phyloP scores from a whole-genome alignment of 805 yeast species.

The Yamadazyma akitaensis region DNA sequence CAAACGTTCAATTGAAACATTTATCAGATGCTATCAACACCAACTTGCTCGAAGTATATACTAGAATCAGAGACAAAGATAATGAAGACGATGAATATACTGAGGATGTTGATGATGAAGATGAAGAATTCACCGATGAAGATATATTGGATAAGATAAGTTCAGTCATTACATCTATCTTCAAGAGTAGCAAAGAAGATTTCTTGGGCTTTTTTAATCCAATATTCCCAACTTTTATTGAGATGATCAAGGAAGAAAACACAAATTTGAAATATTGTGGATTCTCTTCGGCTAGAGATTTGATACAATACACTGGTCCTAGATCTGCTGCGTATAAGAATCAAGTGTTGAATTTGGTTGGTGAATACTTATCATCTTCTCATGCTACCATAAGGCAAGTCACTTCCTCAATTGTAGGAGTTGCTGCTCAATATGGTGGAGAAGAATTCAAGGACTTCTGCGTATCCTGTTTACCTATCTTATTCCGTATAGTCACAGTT shows the following conservation, averaged over 20 bases:
- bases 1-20: conserved; percentile 49
- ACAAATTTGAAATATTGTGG: conserved; percentile 73
- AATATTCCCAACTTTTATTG: conserved; percentile 59
- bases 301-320: conserved; percentile 76
- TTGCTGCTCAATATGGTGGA: conserved; percentile 81
- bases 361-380: conserved; percentile 62
- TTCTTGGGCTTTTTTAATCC: conserved; percentile 65
- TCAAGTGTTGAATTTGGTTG: conserved; percentile 58
- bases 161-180: conserved; percentile 65
- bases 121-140: conserved; percentile 85
- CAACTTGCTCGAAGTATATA: conserved; percentile 64
- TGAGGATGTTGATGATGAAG: conserved; percentile 82
- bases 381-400: conserved; percentile 81
- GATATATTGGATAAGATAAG: conserved; percentile 84
- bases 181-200: conserved; percentile 55
- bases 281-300: conserved; percentile 72
- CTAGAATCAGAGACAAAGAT: conserved; percentile 70
- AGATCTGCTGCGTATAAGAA: conserved; percentile 63
- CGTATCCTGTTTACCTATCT: conserved; percentile 66
- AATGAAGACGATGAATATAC: conserved; percentile 74
- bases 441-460: conserved; percentile 55
- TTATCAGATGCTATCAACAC: conserved; percentile 59
- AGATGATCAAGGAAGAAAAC: conserved; percentile 63
- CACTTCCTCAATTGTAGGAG: conserved; percentile 81
- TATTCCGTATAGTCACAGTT: conserved; percentile 66